A percentile compares a stretch with the other conserved stretches of the same genome.
phyloP scores from a whole-genome alignment of 208 protist genomes.

The Acanthamoeba castellanii region DNA sequence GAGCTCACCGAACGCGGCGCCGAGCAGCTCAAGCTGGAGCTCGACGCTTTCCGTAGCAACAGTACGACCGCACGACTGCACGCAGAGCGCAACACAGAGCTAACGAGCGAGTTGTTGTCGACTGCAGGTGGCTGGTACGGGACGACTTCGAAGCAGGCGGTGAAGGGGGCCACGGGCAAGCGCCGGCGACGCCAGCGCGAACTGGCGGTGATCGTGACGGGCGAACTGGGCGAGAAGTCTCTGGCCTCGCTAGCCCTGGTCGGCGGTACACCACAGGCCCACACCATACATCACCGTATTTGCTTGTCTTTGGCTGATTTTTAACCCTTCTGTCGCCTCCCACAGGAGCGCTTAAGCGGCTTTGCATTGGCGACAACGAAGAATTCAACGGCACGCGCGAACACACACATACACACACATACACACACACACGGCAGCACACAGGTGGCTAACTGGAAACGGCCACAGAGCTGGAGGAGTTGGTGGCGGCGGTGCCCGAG shows the following conservation, averaged over 20 bases:
- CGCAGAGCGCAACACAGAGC: not conserved
- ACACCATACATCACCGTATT: not conserved
- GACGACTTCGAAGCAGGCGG: not conserved
- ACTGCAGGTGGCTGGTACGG: not conserved
- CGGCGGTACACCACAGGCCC: not conserved
- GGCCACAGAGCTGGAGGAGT: not conserved
- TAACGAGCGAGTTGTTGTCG: too few species aligned
- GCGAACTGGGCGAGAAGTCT: not conserved
- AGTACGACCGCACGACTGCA: not conserved
- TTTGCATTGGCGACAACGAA: not conserved
- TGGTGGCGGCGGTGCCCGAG: not conserved
- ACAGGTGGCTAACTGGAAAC: not conserved
- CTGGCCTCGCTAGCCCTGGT: not conserved
- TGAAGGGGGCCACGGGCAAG: not conserved
- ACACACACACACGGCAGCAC: not conserved
- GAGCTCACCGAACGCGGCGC: conserved; percentile 55
- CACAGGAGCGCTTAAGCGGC: not conserved
- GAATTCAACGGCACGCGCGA: not conserved
- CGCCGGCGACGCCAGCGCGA: not conserved
- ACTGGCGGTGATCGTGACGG: not conserved
- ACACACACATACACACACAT: not conserved
- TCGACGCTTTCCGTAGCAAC: not conserved
- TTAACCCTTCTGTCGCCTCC: too few species aligned
- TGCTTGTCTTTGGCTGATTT: not conserved
- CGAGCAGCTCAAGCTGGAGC: not conserved